Base-by-base conservation (phyloP, 805 yeast genomes). In the Kodamaea lidongshanica region DNA sequence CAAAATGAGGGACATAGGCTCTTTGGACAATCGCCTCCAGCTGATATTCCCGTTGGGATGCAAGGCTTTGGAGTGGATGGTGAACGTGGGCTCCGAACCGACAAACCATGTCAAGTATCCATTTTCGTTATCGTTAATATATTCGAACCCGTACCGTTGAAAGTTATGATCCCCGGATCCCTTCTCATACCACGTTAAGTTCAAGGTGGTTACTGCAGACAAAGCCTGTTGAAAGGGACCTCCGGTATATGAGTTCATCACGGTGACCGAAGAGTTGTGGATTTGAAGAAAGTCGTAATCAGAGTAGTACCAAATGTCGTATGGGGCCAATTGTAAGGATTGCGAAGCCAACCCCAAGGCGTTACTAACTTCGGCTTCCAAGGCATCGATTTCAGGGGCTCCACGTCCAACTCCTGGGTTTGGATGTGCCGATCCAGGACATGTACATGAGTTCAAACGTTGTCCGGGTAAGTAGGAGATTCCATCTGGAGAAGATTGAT, bases 191-290 rank as follows among this genome's bases (percentile, higher is more conserved):
- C 97, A 89, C 0, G 76, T 63, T 3, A 74, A 66, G 55, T 87
- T 88, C 43, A 89, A 64, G 2, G 84, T 79, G 0, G 96, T 72
- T 5, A 76, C 73, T 1, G 79, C 94, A 4, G 96, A 85, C 12
- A 89, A 70, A 28, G 96, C 96, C 59, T 89, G 89, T 61, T 89
- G 97, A 58, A 69, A 75, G 1, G 96, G 95, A 27, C 96, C 96
- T 37, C 97, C 98, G 17, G 84, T 67, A 58, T 85, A 88, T 1
- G 85, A 67, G 54, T 88, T 89, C 88, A 87, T 83, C 9, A 78
- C 53, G 2, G 96, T 82, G 25, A 80, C 62, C 0, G 82, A 61
- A 14, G 44, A 41, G 58, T 89, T 85, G 56, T 81, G 64, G 39
- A 89, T 63, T 50, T 78, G 88, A 32, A 87, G 54, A 48, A 70